These are phyloP conservation scores for Massariosphaeria phaeospora DNA, from an alignment of 495 filamentous ascomycete species.

Conservation along the genomic window DNA sequence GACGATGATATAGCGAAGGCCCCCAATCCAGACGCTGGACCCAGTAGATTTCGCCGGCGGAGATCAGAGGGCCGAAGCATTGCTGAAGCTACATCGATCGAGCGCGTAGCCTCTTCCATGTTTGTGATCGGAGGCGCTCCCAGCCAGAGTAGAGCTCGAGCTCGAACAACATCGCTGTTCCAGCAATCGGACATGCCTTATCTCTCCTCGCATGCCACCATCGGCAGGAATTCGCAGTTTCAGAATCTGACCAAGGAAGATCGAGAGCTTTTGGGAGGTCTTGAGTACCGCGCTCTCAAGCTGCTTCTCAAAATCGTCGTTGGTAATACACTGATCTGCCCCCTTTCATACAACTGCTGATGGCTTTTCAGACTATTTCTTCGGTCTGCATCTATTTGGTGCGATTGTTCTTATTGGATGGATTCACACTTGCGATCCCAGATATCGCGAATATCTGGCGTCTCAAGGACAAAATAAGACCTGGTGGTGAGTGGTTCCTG, in stretches of 20 bases:
- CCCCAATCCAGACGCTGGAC: no score
- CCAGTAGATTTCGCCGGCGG: no score
- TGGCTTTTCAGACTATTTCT: background rate
- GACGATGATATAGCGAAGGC: no score
- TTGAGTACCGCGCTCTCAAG: slow-evolving; percentile 15
- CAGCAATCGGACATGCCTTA: background rate
- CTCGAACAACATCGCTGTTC: no score
- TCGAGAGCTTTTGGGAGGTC: slow-evolving; percentile 6
- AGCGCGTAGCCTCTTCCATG: background rate
- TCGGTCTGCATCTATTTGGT: slow-evolving; percentile 12
- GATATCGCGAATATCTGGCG: slow-evolving; percentile 1
- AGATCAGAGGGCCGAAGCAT: background rate
- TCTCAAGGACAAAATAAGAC: background rate
- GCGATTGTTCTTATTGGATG: slow-evolving; percentile 5
- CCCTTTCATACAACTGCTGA: background rate
- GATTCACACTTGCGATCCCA: background rate
- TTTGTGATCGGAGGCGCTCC: background rate
- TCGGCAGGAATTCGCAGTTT: background rate
- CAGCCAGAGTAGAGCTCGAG: no score
- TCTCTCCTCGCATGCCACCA: background rate
- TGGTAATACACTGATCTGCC: background rate
- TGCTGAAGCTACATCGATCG: background rate
- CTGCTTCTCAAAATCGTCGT: slow-evolving; percentile 5
- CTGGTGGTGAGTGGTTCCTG: slow-evolving; percentile 5
- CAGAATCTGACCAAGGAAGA: background rate